Evolutionary conservation across 2,329 filamentous ascomycete genomes (phyloP), one percentile per base, ranked within the genome.

Genomic region (Venturia aucupariae): DNA sequence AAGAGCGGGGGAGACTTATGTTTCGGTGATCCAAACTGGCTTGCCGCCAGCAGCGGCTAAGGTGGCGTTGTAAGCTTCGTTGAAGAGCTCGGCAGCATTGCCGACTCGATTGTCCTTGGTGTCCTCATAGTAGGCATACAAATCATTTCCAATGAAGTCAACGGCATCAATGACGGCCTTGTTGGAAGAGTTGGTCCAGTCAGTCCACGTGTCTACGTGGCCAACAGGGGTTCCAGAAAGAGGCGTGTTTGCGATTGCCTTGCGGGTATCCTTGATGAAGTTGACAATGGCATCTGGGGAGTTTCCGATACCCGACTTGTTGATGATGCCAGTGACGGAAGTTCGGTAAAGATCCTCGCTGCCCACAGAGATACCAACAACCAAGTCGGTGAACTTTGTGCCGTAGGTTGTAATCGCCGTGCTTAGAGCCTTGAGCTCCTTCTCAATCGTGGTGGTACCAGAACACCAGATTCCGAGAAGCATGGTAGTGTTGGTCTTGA

Each of bases 341-440:
- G 41, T 63, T 11, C 90, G 88, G 82, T 94, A 94, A 54, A 94
- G 66, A 60, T 76, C 74, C 67, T 76, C 74, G 66, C 71, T 74
- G 62, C 74, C 74, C 51, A 76, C 71, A 4, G 73, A 74, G 38
- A 75, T 70, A 19, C 71, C 74, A 48, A 75, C 68, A 22, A 75
- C 70, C 62, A 75, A 70, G 64, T 74, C 69, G 32, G 70, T 69
- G 64, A 64, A 64, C 8, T 54, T 39, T 17, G 30, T 35, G 6
- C 74, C 74, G 65, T 75, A 70, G 62, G 73, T 66, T 48, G 71
- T 61, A 63, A 75, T 70, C 24, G 72, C 73, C 10, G 70, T 67
- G 27, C 65, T 68, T 42, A 76, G 67, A 2, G 74, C 73, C 30
- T 68, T 70, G 46, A 75, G 68, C 68, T 76, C 74, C 35, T 71